Conservation (phyloP, 1,284 basidiomycete genomes). For the Apiotrichum siamense region DNA sequence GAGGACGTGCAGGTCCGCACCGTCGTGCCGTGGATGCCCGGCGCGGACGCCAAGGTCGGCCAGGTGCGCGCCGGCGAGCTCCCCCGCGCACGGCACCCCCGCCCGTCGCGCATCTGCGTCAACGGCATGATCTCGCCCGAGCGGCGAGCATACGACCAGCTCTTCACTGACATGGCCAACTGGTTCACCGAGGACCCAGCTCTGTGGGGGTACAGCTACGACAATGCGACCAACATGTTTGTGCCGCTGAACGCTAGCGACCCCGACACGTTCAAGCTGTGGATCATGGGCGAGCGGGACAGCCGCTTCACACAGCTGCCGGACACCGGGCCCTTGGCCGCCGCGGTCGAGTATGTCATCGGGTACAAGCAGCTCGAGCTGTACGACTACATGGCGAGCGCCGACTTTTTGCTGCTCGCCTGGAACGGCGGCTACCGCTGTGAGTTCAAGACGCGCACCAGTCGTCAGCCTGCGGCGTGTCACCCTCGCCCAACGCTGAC, state of each 20-base stretch:
- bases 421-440: slow-evolving; percentile 1
- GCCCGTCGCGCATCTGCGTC: not conserved
- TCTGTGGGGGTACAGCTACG: not conserved
- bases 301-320: not conserved
- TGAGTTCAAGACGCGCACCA: too few species aligned
- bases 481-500: not conserved
- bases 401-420: not conserved
- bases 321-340: not conserved
- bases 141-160: not conserved
- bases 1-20: slow-evolving; percentile 1
- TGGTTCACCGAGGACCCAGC: not conserved
- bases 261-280: not conserved
- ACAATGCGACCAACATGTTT: not conserved
- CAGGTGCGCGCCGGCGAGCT: not conserved
- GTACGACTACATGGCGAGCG: not conserved
- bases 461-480: too few species aligned
- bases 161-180: not conserved
- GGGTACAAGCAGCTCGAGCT: not conserved
- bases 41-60: not conserved
- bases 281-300: not conserved
- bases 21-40: slow-evolving; percentile 1
- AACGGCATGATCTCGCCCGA: slow-evolving; percentile 3
- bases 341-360: not conserved
- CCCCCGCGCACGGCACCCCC: not conserved
- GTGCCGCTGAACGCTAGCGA: not conserved